These are phyloP conservation scores for Pythium phragmitis DNA, from an alignment of 352 stramenopile species.

Conservation along the genomic window DNA sequence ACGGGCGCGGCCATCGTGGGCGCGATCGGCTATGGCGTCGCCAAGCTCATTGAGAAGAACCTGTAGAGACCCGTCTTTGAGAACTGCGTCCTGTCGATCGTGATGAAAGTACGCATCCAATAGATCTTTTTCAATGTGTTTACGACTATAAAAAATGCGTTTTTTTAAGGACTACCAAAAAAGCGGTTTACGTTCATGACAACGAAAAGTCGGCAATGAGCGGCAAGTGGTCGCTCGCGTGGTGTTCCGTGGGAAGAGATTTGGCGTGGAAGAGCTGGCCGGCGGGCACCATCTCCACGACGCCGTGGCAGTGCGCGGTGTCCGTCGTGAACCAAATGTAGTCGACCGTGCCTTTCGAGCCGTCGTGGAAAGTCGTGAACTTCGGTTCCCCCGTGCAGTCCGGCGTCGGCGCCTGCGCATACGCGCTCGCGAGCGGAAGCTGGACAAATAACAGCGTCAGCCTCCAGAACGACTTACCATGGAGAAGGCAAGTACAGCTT, in stretches of 20 bases:
- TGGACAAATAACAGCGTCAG: constrained; percentile 16
- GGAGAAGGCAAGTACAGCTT: neutral
- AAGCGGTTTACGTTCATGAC: neutral
- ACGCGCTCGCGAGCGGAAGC: constrained; percentile 60
- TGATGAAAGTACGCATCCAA: constrained; percentile 3
- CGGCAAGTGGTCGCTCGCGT: constrained; percentile 66
- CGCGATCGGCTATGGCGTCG: constrained; percentile 58
- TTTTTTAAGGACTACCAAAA: constrained; percentile 1
- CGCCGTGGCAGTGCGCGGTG: constrained; percentile 56
- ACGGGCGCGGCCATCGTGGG: constrained; percentile 50
- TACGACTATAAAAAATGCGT: neutral
- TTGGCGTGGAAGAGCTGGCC: constrained; percentile 49
- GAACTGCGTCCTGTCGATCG: neutral
- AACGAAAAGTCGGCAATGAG: constrained; percentile 65
- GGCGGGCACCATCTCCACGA: constrained; percentile 59
- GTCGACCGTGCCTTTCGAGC: constrained; percentile 59
- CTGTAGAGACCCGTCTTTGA: constrained; percentile 17
- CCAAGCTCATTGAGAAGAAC: constrained; percentile 48
- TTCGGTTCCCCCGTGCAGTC: constrained; percentile 60
- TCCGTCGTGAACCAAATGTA: constrained; percentile 66
- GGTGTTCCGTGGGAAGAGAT: constrained; percentile 48
- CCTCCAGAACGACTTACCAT: neutral
- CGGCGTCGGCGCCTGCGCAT: constrained; percentile 50
- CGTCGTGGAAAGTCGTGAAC: constrained; percentile 69
- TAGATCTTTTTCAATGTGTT: constrained; percentile 9